phyloP scores from a whole-genome alignment of 805 yeast genomes.

The Ogataea pini region DNA sequence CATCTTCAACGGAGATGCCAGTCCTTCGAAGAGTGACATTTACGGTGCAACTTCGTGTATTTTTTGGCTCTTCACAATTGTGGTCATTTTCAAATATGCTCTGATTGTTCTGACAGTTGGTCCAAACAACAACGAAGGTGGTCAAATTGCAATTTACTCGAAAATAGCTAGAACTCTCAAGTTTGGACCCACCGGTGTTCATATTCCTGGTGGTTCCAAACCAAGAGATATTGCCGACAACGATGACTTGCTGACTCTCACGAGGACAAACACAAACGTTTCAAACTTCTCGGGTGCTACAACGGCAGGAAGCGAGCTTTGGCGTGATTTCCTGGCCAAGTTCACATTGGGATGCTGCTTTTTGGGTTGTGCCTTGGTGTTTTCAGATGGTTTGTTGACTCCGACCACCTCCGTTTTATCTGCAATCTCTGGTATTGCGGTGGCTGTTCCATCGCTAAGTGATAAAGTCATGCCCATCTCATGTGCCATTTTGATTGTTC shows the following conservation, averaged over 20 bases:
- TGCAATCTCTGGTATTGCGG: constrained; percentile 57
- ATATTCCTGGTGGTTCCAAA: constrained; percentile 38
- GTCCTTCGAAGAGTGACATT: constrained; percentile 42
- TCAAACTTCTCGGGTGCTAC: constrained; percentile 12
- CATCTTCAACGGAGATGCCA: constrained; percentile 30
- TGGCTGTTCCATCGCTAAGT: constrained; percentile 47
- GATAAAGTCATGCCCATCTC: constrained; percentile 49
- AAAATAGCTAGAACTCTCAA: constrained; percentile 51
- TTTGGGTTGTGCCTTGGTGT: constrained; percentile 55
- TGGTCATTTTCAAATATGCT: constrained; percentile 54
- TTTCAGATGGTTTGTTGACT: constrained; percentile 61
- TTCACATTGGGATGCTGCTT: constrained; percentile 44
- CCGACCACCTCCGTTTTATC: constrained; percentile 64
- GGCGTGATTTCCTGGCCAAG: constrained; percentile 31
- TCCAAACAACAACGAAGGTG: constrained; percentile 63
- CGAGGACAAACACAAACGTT: constrained; percentile 42
- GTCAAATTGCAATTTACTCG: constrained; percentile 64
- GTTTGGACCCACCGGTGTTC: constrained; percentile 48
- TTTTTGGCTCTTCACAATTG: constrained; percentile 54
- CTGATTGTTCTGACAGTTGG: constrained; percentile 50
- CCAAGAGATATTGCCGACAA: constrained; percentile 19
- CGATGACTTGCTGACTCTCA: constrained; percentile 36
- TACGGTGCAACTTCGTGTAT: constrained; percentile 54
- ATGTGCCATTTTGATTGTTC: constrained; percentile 44
- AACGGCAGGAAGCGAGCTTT: constrained; percentile 2